Evolutionary conservation across 257 asterid genomes (phyloP).

Genomic region (Jaltomata sinuosa): DNA sequence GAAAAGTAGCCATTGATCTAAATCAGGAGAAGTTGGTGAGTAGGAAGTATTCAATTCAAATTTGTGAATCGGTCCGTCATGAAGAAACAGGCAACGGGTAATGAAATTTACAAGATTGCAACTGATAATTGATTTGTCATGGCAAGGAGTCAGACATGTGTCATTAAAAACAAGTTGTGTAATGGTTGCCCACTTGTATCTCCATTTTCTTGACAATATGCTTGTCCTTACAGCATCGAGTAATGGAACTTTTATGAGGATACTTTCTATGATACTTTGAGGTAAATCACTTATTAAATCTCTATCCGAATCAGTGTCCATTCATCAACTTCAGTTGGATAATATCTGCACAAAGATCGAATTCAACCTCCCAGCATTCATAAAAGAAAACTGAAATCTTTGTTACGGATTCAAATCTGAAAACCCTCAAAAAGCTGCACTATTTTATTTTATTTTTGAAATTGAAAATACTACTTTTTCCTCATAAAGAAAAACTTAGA

Average conservation of each 20-base stretch:
- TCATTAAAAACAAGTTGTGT: constrained; percentile 66
- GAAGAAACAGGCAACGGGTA: constrained; percentile 57
- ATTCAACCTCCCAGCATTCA: constrained; percentile 1
- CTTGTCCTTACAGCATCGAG: constrained; percentile 74
- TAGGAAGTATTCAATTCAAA: constrained; percentile 44
- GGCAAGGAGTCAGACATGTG: constrained; percentile 22
- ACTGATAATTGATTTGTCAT: constrained; percentile 31
- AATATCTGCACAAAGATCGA: constrained; percentile 2
- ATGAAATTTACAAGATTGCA: constrained; percentile 44
- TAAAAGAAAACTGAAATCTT: not conserved
- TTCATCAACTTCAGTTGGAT: constrained; percentile 15
- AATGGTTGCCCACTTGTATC: constrained; percentile 75
- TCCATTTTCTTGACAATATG: constrained; percentile 61
- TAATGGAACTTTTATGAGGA: constrained; percentile 65
- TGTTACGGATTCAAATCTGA: not conserved
- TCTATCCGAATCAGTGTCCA: constrained; percentile 32
- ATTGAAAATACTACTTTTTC: no score
- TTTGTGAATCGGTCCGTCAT: constrained; percentile 80
- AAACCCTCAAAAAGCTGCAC: not conserved
- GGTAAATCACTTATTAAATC: constrained; percentile 85
- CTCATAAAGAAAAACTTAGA: not conserved
- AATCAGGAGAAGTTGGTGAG: constrained; percentile 40
- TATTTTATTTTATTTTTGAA: no score
- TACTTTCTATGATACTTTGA: constrained; percentile 62
- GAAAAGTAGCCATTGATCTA: constrained; percentile 89